A percentile compares a stretch with the other conserved stretches of the same genome.
phyloP scores from a whole-genome alignment of 1,139 yeast genomes.

The Zygoascus hellenicus region DNA sequence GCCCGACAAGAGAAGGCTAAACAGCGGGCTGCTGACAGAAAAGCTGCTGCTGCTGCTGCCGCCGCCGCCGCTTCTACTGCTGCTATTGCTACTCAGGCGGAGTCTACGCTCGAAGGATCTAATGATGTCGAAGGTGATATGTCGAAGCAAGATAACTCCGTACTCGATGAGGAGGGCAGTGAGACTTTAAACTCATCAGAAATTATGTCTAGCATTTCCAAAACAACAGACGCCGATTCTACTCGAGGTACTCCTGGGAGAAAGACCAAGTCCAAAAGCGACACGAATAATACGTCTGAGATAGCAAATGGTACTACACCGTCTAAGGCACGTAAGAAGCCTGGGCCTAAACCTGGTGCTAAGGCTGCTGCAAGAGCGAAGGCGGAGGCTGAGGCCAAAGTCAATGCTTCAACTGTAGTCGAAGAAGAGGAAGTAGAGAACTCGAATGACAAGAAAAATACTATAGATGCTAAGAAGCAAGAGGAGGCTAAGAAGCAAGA shows the following conservation, averaged over 20 bases:
- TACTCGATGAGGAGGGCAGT: neutral
- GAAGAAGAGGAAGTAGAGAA: no score
- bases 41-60: neutral
- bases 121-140: neutral
- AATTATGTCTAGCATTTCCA: neutral
- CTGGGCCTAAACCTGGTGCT: conserved; percentile 5
- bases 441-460: no score
- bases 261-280: no score
- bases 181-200: neutral
- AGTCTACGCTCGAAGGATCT: neutral
- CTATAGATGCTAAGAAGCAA: no score
- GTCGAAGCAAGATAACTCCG: neutral
- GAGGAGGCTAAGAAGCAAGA: no score
- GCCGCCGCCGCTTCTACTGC: neutral
- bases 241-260: no score
- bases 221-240: no score
- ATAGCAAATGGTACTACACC: neutral
- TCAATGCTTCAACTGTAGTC: neutral
- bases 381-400: conserved; percentile 7
- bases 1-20: neutral
- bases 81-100: neutral
- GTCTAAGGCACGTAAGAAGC: conserved; percentile 8
- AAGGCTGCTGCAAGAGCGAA: conserved; percentile 11
- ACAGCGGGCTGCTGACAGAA: conserved; percentile 3
- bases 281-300: neutral